Evolutionary conservation across 495 filamentous ascomycete genomes (phyloP), one percentile per base, ranked within the genome.

Genomic region (Aspergillus nidulans): DNA sequence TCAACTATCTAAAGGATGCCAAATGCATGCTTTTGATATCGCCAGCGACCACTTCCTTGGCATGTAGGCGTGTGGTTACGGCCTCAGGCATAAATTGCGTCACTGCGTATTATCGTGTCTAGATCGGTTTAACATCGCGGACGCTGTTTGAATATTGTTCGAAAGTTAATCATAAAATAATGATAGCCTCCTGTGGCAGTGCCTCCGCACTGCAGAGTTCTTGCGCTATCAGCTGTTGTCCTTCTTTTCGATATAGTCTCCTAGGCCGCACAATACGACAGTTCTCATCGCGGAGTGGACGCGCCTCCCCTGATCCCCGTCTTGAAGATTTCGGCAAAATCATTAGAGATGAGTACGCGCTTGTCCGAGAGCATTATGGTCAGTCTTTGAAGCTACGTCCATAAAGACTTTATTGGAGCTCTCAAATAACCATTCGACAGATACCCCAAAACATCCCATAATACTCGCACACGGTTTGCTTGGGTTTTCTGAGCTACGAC

Each of bases 381-480:
- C 61, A 32, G 67, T 52, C 9, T 28, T 34, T 3, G 3, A 26
- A 5, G 45, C 26, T 38, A 30, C 25, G 34, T n/a, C n/a, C 24
- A 16, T 42, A 23, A 20, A 36, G 18, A 19, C 39, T 9, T 5
- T 19, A 12, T 13, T 3, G 4, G 13, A 13, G 16, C 49, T 44
- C 57, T 28, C 23, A 7, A 15, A 23, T 52, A 43, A 52, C 30
- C 12, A 6, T 46, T 23, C 12, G 7, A 12, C 25, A 86, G 82
- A 73, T 60, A 74, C 79, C 2, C 84, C 86, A 13, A 85, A 85
- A 65, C 62, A 91, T 60, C 87, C 87, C 10, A 80, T 95, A 32
- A 84, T 94, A 38, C 84, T 95, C 6, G 90, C 91, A 7, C 92
- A 98, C 74, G 92, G 92, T 38, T 78, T 98, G 26, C 74, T 98